Percentiles rank a stretch among this genome's conserved stretches.
Evolutionary conservation across 441 rosid genomes (phyloP).

Genomic region (Geranium incanum): DNA sequence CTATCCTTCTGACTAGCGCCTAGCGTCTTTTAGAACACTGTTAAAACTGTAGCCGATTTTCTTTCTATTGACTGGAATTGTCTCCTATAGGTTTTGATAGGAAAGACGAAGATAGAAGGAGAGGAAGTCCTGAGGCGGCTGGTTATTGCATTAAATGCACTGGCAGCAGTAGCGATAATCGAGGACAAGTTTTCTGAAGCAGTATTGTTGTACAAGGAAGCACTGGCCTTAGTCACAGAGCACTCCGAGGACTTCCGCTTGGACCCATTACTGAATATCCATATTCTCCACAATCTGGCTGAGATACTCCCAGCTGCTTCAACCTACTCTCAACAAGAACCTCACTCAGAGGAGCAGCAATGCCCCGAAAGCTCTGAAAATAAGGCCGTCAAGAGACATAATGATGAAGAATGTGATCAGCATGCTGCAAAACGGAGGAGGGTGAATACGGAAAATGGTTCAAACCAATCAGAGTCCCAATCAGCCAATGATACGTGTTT

Average conservation of each 20-base stretch:
- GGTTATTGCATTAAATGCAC: slow-evolving; percentile 86
- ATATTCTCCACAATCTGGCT: slow-evolving; percentile 79
- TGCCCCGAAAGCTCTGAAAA: slow-evolving; percentile 28
- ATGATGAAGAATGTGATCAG: slow-evolving; percentile 26
- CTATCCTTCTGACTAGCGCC: too few relatives aligned
- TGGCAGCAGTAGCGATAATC: slow-evolving; percentile 84
- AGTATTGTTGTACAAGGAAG: slow-evolving; percentile 67
- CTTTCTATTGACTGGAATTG: slow-evolving; percentile 23
- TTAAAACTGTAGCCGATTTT: slow-evolving; percentile 9
- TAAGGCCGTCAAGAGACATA: slow-evolving; percentile 30
- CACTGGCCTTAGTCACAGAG: slow-evolving; percentile 56
- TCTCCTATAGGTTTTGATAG: slow-evolving; percentile 66
- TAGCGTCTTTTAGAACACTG: too few relatives aligned
- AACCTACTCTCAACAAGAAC: slow-evolving; percentile 26
- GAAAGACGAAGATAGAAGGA: slow-evolving; percentile 86
- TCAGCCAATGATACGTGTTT: slow-evolving; percentile 32
- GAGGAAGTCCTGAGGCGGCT: slow-evolving; percentile 91
- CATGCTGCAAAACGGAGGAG: slow-evolving; percentile 47
- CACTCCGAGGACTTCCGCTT: slow-evolving; percentile 79
- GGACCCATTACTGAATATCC: slow-evolving; percentile 86
- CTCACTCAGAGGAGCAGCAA: slow-evolving; percentile 27
- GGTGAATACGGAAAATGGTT: slow-evolving; percentile 26
- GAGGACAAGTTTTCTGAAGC: slow-evolving; percentile 62
- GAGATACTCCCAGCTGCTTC: slow-evolving; percentile 54
- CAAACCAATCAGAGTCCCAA: slow-evolving; percentile 29